Evolutionary conservation across 1,284 basidiomycete genomes (phyloP).

Genomic region (Flammula alnicola): DNA sequence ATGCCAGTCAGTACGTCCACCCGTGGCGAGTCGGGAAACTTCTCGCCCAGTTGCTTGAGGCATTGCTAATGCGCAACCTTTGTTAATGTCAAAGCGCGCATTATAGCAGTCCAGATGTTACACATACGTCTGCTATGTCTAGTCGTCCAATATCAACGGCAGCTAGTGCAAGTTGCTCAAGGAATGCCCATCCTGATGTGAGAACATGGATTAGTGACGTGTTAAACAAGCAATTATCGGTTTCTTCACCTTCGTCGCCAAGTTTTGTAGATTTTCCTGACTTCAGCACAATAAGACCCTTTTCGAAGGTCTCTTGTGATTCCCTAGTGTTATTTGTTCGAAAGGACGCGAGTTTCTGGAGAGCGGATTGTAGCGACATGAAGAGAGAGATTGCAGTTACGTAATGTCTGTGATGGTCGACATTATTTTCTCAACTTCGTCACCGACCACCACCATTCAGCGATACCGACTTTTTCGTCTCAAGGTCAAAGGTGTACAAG

Average conservation of each 20-base stretch:
- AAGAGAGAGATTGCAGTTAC: conserved; percentile 14
- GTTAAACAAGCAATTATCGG: conserved; percentile 1
- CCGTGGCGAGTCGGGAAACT: conserved; percentile 85
- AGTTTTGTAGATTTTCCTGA: conserved; percentile 50
- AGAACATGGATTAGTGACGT: conserved; percentile 13
- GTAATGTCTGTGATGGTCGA: conserved; percentile 9
- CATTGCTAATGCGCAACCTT: conserved; percentile 44
- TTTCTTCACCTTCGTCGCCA: conserved; percentile 61
- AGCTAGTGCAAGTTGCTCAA: conserved; percentile 89
- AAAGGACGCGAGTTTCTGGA: conserved; percentile 73
- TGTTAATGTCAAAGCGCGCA: conserved; percentile 29
- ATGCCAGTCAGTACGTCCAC: conserved; percentile 87
- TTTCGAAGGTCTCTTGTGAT: conserved; percentile 74
- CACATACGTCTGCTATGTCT: conserved; percentile 83
- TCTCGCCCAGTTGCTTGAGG: conserved; percentile 65
- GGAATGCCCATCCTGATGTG: conserved; percentile 84
- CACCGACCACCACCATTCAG: neutral
- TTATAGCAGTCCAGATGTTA: conserved; percentile 1
- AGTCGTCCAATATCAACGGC: conserved; percentile 83
- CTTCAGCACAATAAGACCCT: conserved; percentile 63
- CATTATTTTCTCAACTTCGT: no score
- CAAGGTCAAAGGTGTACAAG: neutral
- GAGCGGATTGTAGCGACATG: conserved; percentile 54
- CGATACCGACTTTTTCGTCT: neutral
- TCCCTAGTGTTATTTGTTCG: conserved; percentile 67